Conservation (phyloP, 352 stramenopile species). For the Aphanomyces invadans region DNA sequence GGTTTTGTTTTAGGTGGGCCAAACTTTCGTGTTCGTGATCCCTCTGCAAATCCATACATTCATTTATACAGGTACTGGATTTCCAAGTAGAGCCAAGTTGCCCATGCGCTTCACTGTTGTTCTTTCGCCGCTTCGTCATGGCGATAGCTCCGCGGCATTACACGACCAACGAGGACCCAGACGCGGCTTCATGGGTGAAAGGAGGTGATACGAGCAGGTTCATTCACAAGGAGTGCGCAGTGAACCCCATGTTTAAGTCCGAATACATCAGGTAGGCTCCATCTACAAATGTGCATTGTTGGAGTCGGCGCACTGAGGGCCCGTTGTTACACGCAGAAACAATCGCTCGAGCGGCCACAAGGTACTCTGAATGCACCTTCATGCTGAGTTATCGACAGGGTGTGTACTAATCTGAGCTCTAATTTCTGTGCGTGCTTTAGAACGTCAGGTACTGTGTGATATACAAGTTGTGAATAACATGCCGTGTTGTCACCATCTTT, state of each 20-base stretch:
- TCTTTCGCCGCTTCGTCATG: not conserved
- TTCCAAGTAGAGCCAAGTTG: not conserved
- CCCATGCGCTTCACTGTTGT: not conserved
- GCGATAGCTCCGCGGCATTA: not conserved
- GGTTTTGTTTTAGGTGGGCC: too few relatives aligned
- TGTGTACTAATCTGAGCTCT: too few relatives aligned
- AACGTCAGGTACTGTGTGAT: slow-evolving; percentile 19
- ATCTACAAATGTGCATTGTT: not conserved
- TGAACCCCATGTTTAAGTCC: not conserved
- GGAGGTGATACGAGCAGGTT: slow-evolving; percentile 7
- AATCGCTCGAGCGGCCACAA: slow-evolving; percentile 24
- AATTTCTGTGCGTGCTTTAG: not conserved
- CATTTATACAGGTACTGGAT: not conserved
- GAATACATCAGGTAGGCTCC: slow-evolving; percentile 20
- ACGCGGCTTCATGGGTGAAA: not conserved
- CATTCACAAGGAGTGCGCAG: slow-evolving; percentile 19
- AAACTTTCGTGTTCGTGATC: not conserved
- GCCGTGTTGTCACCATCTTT: too few relatives aligned
- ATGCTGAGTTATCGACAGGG: too few relatives aligned
- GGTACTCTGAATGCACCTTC: too few relatives aligned
- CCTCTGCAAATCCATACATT: not conserved
- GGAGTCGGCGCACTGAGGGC: not conserved
- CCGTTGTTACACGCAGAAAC: not conserved
- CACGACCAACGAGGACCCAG: not conserved
- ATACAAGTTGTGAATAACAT: not conserved